These are phyloP conservation scores for Viola pubescens DNA, from an alignment of 441 rosid species.

Conservation along the genomic window DNA sequence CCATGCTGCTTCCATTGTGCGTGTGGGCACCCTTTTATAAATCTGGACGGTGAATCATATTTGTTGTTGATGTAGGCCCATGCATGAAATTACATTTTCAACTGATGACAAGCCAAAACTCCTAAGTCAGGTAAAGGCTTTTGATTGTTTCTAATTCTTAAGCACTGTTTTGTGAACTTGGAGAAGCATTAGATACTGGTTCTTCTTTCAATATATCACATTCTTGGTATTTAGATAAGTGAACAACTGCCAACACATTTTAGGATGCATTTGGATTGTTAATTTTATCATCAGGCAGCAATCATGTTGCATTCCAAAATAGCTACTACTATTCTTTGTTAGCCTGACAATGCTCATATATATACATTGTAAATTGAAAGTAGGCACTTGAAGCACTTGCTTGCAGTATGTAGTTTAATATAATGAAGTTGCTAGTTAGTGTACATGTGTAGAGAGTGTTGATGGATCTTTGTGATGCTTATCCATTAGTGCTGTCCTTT, in stretches of 20 bases:
- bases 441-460: not conserved
- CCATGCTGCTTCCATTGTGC: not conserved
- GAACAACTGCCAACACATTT: not conserved
- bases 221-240: not conserved
- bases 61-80: constrained; percentile 47
- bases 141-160: not conserved
- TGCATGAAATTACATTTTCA: constrained; percentile 95
- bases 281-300: not conserved
- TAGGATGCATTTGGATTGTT: not conserved
- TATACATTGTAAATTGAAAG: no score
- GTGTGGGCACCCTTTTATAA: not conserved
- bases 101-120: constrained; percentile 88
- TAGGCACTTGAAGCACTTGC: no score
- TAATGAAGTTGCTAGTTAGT: not conserved
- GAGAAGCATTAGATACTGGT: not conserved
- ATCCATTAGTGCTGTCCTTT: constrained; percentile 18
- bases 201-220: constrained; percentile 3
- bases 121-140: constrained; percentile 64
- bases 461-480: constrained; percentile 5
- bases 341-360: not conserved
- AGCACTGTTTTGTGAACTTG: constrained; percentile 5
- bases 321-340: not conserved
- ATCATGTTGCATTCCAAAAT: not conserved
- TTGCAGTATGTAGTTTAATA: no score
- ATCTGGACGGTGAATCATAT: constrained; percentile 14